phyloP scores from a whole-genome alignment of 1,284 basidiomycete genomes.

The Ganoderma leucocontextum region DNA sequence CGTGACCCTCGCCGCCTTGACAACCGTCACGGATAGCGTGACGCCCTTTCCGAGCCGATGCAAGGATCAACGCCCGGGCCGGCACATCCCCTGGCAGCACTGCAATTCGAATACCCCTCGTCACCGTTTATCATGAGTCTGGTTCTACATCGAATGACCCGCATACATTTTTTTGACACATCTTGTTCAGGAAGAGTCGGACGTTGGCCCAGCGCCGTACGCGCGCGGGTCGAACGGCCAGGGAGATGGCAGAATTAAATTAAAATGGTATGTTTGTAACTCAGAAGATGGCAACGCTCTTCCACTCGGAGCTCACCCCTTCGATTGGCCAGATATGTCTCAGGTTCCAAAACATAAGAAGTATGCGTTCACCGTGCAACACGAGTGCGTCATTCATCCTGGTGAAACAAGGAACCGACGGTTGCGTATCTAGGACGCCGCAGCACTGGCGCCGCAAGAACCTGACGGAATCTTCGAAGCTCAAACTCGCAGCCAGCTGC shows the following conservation, averaged over 20 bases:
- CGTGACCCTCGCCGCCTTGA: background rate
- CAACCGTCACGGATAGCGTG: background rate
- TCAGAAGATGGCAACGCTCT: background rate
- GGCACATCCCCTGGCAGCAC: too few relatives aligned
- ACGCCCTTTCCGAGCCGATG: too few relatives aligned
- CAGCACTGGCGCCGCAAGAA: background rate
- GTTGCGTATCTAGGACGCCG: background rate
- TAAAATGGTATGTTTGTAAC: background rate
- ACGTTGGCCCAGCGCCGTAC: background rate
- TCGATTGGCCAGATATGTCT: background rate
- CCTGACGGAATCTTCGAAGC: background rate
- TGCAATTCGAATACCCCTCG: too few relatives aligned
- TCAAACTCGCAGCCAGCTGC: background rate
- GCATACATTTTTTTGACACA: background rate
- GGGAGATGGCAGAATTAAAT: background rate
- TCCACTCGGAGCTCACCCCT: background rate
- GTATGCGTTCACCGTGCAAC: background rate
- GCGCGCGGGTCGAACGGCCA: too few relatives aligned
- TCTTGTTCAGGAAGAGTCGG: background rate
- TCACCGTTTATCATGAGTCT: too few relatives aligned
- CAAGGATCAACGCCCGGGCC: too few relatives aligned
- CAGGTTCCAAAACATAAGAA: background rate
- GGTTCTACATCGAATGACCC: background rate
- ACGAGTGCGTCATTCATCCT: background rate
- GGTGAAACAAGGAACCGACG: background rate